phyloP scores from a whole-genome alignment of 805 yeast genomes.

The Starmerella stellata region DNA sequence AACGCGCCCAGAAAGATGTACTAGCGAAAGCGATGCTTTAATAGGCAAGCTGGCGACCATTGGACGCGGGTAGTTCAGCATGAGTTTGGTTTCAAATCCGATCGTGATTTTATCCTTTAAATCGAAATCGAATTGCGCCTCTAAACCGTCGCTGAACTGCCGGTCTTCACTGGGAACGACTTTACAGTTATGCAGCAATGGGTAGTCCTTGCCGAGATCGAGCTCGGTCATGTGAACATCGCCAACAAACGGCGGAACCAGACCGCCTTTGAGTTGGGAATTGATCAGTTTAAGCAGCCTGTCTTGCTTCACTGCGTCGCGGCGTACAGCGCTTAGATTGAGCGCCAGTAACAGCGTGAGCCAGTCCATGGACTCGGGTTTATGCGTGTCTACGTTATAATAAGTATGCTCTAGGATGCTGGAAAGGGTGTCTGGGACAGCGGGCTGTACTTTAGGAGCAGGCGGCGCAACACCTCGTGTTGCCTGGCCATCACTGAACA shows the following conservation, averaged over 20 bases:
- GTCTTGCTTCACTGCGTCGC: constrained; percentile 74
- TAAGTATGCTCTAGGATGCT: constrained; percentile 74
- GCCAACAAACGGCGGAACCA: constrained; percentile 66
- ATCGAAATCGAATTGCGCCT: constrained; percentile 77
- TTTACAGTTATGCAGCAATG: constrained; percentile 84
- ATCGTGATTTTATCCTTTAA: constrained; percentile 64
- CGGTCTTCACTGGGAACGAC: constrained; percentile 25
- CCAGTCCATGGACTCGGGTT: constrained; percentile 90
- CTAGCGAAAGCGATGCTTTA: constrained; percentile 66
- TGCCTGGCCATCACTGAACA: constrained; percentile 23
- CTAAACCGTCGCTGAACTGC: constrained; percentile 27
- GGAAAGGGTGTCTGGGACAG: constrained; percentile 16
- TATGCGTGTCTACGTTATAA: constrained; percentile 73
- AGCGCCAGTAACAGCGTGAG: constrained; percentile 88
- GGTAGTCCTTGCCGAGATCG: constrained; percentile 87
- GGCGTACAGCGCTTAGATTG: constrained; percentile 64
- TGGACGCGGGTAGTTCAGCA: constrained; percentile 64
- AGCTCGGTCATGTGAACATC: constrained; percentile 65
- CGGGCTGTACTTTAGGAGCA: constrained; percentile 18
- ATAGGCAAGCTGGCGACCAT: constrained; percentile 77
- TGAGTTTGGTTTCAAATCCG: constrained; percentile 58
- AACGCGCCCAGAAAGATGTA: constrained; percentile 76
- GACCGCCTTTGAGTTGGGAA: constrained; percentile 40
- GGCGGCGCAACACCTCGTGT: constrained; percentile 11
- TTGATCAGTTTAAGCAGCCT: constrained; percentile 67